These are phyloP conservation scores for Calonectria pseudoreteaudii DNA, from an alignment of 2,329 filamentous ascomycete genomes.

Conservation along the genomic window DNA sequence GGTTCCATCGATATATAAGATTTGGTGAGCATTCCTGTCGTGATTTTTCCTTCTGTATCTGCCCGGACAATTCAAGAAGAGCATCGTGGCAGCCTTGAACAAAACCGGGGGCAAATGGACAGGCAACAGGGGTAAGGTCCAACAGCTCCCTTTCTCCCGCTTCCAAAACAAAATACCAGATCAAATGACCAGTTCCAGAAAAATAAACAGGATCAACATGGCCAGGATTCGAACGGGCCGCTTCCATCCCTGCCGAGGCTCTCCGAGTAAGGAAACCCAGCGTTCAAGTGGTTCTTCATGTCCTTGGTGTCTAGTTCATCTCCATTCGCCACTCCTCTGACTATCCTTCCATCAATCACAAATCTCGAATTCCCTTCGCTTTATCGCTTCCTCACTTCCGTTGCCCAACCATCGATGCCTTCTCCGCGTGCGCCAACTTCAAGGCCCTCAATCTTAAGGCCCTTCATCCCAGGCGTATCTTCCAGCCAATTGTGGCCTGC, in stretches of 20 bases:
- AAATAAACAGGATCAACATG: slow-evolving; percentile 19
- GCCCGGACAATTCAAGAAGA: slow-evolving; percentile 26
- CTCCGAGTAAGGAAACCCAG: slow-evolving; percentile 26
- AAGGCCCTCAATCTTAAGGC: slow-evolving; percentile 77
- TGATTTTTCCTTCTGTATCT: slow-evolving; percentile 13
- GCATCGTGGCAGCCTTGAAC: slow-evolving; percentile 12
- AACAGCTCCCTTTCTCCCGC: slow-evolving; percentile 17
- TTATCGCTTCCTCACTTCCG: slow-evolving; percentile 86
- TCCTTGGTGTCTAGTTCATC: slow-evolving; percentile 17
- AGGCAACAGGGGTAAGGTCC: slow-evolving; percentile 4
- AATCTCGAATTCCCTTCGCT: slow-evolving; percentile 20
- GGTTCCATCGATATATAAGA: slow-evolving; percentile 13
- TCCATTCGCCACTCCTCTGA: slow-evolving; percentile 35
- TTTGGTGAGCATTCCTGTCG: slow-evolving; percentile 9
- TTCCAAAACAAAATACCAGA: slow-evolving; percentile 26
- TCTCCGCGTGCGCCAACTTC: slow-evolving; percentile 86
- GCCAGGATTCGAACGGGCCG: slow-evolving; percentile 31
- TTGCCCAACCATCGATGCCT: slow-evolving; percentile 93
- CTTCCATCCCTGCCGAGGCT: slow-evolving; percentile 22
- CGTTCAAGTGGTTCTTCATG: slow-evolving; percentile 21
- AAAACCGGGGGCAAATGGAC: slow-evolving; percentile 4
- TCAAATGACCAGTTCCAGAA: slow-evolving; percentile 23
- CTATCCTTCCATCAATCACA: slow-evolving; percentile 17
- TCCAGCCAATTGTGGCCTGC: slow-evolving; percentile 84
- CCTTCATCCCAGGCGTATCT: slow-evolving; percentile 90